These are phyloP conservation scores for Aspergillus bridgeri DNA, from an alignment of 495 filamentous ascomycete species.

Conservation along the genomic window DNA sequence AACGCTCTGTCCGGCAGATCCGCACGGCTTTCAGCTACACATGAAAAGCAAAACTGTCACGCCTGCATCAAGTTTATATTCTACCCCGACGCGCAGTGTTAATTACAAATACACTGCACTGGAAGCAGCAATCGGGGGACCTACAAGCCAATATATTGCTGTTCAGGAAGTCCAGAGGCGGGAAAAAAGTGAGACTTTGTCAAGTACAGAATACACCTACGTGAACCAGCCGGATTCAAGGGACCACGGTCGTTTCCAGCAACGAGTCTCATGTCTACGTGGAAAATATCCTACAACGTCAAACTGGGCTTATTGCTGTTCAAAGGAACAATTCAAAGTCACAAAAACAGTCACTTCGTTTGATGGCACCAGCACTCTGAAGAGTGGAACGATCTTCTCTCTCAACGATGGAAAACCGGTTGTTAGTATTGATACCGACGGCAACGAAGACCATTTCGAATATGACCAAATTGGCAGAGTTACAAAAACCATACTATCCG, in stretches of 20 bases:
- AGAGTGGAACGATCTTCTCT: too few relatives aligned
- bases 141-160: neutral
- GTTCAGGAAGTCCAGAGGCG: neutral
- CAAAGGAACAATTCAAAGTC: too few relatives aligned
- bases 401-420: too few relatives aligned
- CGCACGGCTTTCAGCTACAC: conserved; percentile 10
- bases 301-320: neutral
- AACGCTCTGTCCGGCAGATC: conserved; percentile 9
- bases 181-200: neutral
- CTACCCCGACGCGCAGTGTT: conserved; percentile 1
- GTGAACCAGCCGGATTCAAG: neutral
- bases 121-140: neutral
- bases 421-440: too few relatives aligned
- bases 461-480: too few relatives aligned
- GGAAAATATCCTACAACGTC: neutral
- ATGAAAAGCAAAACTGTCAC: conserved; percentile 2
- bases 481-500: too few relatives aligned
- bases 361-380: too few relatives aligned
- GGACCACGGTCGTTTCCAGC: conserved; percentile 6
- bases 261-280: neutral
- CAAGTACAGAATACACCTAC: conserved; percentile 5
- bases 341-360: too few relatives aligned
- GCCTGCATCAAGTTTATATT: neutral
- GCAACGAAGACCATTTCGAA: too few relatives aligned
- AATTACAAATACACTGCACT: conserved; percentile 2